A percentile compares a stretch with the other conserved stretches of the same genome.
Conservation (phyloP, 441 rosid species). For the Croton setiger region DNA sequence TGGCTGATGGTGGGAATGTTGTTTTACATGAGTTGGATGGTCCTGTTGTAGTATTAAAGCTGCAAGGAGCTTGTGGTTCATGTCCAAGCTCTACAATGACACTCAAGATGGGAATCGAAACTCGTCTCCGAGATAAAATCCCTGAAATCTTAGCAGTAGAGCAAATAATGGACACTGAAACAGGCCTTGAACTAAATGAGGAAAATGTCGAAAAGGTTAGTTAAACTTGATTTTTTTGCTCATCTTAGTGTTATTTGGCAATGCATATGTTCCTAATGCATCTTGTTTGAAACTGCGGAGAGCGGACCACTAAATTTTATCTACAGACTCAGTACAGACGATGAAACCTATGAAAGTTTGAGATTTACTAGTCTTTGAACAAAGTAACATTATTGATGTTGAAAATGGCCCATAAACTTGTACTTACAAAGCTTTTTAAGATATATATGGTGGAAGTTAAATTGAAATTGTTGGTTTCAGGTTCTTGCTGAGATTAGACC, state of each 20-base stretch:
- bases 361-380: too few relatives aligned
- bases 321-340: too few relatives aligned
- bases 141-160: slow-evolving; percentile 92
- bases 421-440: too few relatives aligned
- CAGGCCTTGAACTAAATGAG: slow-evolving; percentile 77
- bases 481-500: slow-evolving; percentile 95
- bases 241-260: neutral
- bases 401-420: too few relatives aligned
- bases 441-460: neutral
- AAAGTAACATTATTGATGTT: too few relatives aligned
- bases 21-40: slow-evolving; percentile 96
- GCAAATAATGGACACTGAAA: slow-evolving; percentile 73
- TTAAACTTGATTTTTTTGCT: neutral
- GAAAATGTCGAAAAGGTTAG: slow-evolving; percentile 85
- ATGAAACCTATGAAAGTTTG: too few relatives aligned
- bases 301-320: too few relatives aligned
- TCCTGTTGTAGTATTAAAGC: slow-evolving; percentile 68
- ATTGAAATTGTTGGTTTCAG: slow-evolving; percentile 26
- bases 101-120: slow-evolving; percentile 91
- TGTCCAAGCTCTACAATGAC: slow-evolving; percentile 85
- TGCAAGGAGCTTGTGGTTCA: slow-evolving; percentile 96
- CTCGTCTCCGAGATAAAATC: slow-evolving; percentile 77
- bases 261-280: neutral
- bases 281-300: too few relatives aligned
- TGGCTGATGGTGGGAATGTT: slow-evolving; percentile 93